Conservation (phyloP, 495 filamentous ascomycete species). For the Daldinia vernicosa region DNA sequence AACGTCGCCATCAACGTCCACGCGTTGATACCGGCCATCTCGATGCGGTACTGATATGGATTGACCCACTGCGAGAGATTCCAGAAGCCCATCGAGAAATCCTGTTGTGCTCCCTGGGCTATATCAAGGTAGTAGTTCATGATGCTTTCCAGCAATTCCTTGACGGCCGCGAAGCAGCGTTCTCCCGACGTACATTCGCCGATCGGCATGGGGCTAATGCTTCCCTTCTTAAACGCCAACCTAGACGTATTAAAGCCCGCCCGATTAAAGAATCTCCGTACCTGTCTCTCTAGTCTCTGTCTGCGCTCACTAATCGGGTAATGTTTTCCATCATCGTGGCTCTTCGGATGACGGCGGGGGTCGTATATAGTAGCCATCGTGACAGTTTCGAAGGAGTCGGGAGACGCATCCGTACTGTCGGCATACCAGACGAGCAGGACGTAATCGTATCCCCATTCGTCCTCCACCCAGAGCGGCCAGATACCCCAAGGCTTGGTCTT, state of each 20-base stretch:
- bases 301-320: not conserved
- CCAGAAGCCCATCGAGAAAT: not conserved
- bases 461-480: constrained; percentile 45
- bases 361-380: constrained; percentile 27
- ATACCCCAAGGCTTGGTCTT: constrained; percentile 35
- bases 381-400: constrained; percentile 7
- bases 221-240: not conserved
- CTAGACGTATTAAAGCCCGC: constrained; percentile 2
- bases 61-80: constrained; percentile 33
- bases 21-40: constrained; percentile 45
- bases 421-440: constrained; percentile 34
- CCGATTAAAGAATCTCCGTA: constrained; percentile 4
- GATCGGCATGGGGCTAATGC: constrained; percentile 29
- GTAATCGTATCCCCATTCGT: constrained; percentile 39
- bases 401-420: not conserved
- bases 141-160: constrained; percentile 13
- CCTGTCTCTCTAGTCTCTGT: constrained; percentile 2
- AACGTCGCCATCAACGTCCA: constrained; percentile 43
- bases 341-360: constrained; percentile 38
- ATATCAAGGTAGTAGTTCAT: not conserved
- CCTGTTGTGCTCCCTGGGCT: not conserved
- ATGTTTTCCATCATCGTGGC: constrained; percentile 8
- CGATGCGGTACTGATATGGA: constrained; percentile 38
- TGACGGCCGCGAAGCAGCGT: constrained; percentile 36
- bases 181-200: constrained; percentile 40